Conservation (phyloP, 352 stramenopile species). For the Globisporangium okanoganense region DNA sequence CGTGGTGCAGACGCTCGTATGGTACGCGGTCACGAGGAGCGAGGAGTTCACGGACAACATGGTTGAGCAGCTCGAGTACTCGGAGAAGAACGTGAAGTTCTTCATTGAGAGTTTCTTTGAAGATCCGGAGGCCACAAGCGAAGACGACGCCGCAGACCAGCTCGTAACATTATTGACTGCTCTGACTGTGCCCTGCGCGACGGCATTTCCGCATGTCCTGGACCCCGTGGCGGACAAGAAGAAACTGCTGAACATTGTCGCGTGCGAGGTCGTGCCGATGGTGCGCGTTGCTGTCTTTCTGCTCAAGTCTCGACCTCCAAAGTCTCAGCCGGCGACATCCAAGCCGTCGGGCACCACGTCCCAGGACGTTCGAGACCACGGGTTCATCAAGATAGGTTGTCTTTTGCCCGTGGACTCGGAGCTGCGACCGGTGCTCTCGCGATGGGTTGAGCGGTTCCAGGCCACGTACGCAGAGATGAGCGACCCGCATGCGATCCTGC, state of each 20-base stretch:
- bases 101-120: conserved; percentile 52
- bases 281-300: conserved; percentile 68
- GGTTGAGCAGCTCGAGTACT: conserved; percentile 48
- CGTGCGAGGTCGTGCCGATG: conserved; percentile 69
- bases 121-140: conserved; percentile 16
- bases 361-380: conserved; percentile 37
- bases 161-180: conserved; percentile 25
- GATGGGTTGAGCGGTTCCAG: conserved; percentile 68
- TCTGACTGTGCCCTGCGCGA: conserved; percentile 27
- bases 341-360: conserved; percentile 65
- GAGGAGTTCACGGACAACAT: conserved; percentile 61
- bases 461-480: conserved; percentile 76
- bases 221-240: conserved; percentile 29
- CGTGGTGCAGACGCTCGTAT: conserved; percentile 73
- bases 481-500: conserved; percentile 57
- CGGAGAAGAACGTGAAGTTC: conserved; percentile 46
- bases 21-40: conserved; percentile 59
- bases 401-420: conserved; percentile 15
- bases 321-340: conserved; percentile 6
- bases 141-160: conserved; percentile 22
- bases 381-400: conserved; percentile 43
- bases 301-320: conserved; percentile 30
- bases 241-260: conserved; percentile 71
- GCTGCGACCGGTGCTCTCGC: conserved; percentile 37
- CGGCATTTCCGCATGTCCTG: conserved; percentile 21